phyloP scores from a whole-genome alignment of 345 rosid genomes.

The Populus alba region DNA sequence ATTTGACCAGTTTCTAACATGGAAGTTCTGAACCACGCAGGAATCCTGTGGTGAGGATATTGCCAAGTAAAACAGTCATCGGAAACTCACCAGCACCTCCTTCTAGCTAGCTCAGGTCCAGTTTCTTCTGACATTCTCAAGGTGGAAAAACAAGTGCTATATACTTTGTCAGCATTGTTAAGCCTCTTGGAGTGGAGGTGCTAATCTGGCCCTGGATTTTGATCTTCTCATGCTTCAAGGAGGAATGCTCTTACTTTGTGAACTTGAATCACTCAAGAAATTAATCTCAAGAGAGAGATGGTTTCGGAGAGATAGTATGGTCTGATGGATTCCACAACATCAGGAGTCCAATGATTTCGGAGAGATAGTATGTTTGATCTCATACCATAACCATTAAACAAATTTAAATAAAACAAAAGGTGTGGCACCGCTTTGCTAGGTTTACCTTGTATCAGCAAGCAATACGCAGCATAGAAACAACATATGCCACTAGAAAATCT shows the following conservation, averaged over 20 bases:
- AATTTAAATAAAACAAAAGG: no score
- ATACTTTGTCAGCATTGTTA: slow-evolving; percentile 34
- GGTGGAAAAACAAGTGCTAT: slow-evolving; percentile 41
- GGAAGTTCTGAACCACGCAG: slow-evolving; percentile 19
- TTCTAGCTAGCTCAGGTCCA: slow-evolving; percentile 54
- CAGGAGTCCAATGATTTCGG: slow-evolving; percentile 51
- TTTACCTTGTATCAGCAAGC: not conserved
- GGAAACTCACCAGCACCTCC: slow-evolving; percentile 43
- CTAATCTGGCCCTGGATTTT: slow-evolving; percentile 52
- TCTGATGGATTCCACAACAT: slow-evolving; percentile 55
- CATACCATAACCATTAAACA: no score
- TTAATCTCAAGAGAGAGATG: slow-evolving; percentile 49
- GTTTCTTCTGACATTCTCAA: slow-evolving; percentile 63
- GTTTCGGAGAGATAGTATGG: slow-evolving; percentile 62
- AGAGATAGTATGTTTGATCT: no score
- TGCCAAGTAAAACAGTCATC: slow-evolving; percentile 39
- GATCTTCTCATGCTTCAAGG: slow-evolving; percentile 35
- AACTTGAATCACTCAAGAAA: slow-evolving; percentile 38
- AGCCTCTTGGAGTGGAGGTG: slow-evolving; percentile 60
- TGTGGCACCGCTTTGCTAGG: not conserved
- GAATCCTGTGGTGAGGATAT: slow-evolving; percentile 33
- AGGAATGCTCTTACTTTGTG: slow-evolving; percentile 42
- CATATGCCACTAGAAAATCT: not conserved
- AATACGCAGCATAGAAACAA: not conserved
- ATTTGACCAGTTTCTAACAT: not conserved